Percentiles rank a stretch among this genome's conserved stretches.
Evolutionary conservation across 2,329 filamentous ascomycete species (phyloP).

Genomic region (Penicillium sp.): DNA sequence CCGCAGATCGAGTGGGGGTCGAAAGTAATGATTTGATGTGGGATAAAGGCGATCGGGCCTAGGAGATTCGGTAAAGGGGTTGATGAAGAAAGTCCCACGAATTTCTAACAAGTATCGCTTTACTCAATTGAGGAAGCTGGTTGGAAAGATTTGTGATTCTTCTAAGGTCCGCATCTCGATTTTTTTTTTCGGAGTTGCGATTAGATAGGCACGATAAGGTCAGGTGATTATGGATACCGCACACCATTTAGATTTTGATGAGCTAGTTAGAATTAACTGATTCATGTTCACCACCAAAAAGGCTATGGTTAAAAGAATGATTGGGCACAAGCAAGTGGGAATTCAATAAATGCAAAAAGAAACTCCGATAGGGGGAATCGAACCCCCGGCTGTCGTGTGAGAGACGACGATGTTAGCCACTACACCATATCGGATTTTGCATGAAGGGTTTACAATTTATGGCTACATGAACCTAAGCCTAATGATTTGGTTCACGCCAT

Average conservation of each 20-base stretch:
- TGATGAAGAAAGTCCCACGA: not conserved
- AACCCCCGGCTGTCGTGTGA: conserved; percentile 32
- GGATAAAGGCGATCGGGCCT: not conserved
- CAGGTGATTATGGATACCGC: not conserved
- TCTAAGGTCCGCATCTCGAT: not conserved
- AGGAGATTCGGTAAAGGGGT: not conserved
- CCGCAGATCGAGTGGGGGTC: not conserved
- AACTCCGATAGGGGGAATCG: conserved; percentile 31
- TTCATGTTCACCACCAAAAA: not conserved
- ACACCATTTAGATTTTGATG: not conserved
- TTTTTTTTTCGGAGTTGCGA: not conserved
- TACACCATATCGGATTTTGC: conserved; percentile 25
- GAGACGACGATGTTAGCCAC: conserved; percentile 32
- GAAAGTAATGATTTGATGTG: not conserved
- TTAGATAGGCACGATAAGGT: not conserved
- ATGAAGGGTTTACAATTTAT: too few relatives aligned
- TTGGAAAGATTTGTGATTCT: not conserved
- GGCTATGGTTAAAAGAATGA: too few relatives aligned
- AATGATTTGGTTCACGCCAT: too few relatives aligned
- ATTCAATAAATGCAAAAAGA: conserved; percentile 2
- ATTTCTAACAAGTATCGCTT: not conserved
- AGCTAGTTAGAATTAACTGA: not conserved
- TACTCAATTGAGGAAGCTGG: not conserved
- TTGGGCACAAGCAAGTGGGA: too few relatives aligned
- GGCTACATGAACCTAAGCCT: too few relatives aligned